Conservation (phyloP, 2,329 filamentous ascomycete species). For the Trichophaea hybrida region DNA sequence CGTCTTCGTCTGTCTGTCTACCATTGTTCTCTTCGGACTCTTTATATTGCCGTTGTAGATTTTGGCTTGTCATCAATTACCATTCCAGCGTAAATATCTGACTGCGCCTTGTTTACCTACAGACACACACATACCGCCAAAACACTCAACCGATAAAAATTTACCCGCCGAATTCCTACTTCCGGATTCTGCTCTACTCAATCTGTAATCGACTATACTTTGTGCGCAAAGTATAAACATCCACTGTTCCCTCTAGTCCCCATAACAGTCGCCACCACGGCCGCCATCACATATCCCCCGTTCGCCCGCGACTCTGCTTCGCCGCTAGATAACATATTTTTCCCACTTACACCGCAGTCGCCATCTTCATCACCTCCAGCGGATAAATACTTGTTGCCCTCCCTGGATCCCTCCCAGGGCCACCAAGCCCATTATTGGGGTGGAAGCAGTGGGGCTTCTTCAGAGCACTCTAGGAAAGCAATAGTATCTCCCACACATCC, state of each 20-base stretch:
- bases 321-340: slow-evolving; percentile 16
- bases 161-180: no score
- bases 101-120: neutral
- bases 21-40: no score
- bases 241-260: slow-evolving; percentile 10
- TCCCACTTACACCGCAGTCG: slow-evolving; percentile 22
- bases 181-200: no score
- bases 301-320: slow-evolving; percentile 21
- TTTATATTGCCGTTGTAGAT: no score
- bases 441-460: slow-evolving; percentile 10
- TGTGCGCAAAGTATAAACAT: slow-evolving; percentile 18
- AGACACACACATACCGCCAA: neutral
- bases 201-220: slow-evolving; percentile 13
- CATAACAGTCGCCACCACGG: slow-evolving; percentile 19
- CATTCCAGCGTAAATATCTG: no score
- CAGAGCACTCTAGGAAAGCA: neutral
- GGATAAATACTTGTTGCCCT: slow-evolving; percentile 21
- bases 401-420: slow-evolving; percentile 24
- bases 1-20: no score
- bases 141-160: neutral
- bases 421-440: slow-evolving; percentile 24
- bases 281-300: slow-evolving; percentile 22
- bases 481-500: slow-evolving; percentile 5
- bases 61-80: no score
- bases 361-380: slow-evolving; percentile 20